phyloP scores from a whole-genome alignment of 1,139 yeast species.

The Taiozyma onychis region DNA sequence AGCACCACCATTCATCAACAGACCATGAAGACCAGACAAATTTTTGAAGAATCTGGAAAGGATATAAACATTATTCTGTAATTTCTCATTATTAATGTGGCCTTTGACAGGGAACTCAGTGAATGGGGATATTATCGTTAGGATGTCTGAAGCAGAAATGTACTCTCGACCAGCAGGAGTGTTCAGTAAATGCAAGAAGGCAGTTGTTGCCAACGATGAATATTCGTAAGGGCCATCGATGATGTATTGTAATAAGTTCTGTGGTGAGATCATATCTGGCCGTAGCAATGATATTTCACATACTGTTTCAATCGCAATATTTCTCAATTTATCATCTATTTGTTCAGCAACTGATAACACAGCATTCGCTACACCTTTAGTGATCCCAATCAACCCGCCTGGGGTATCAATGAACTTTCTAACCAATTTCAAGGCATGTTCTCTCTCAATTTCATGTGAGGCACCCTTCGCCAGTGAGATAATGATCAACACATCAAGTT shows the following conservation, averaged over 20 bases:
- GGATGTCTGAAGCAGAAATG: constrained; percentile 57
- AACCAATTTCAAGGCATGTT: constrained; percentile 71
- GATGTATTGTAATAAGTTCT: constrained; percentile 50
- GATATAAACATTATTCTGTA: constrained; percentile 59
- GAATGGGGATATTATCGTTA: constrained; percentile 59
- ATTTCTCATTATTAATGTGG: constrained; percentile 43
- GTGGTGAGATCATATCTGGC: constrained; percentile 59
- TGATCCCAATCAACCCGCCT: constrained; percentile 50
- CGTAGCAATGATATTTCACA: constrained; percentile 62
- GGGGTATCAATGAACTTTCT: constrained; percentile 56
- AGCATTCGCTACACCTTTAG: constrained; percentile 66
- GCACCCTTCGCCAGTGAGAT: constrained; percentile 56
- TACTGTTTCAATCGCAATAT: constrained; percentile 59
- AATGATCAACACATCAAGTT: constrained; percentile 59
- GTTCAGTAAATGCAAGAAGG: constrained; percentile 57
- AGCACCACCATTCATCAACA: constrained; percentile 52
- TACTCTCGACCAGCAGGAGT: constrained; percentile 49
- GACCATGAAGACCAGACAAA: constrained; percentile 73
- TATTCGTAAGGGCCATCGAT: constrained; percentile 60
- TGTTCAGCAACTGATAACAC: constrained; percentile 67
- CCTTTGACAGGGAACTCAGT: constrained; percentile 47
- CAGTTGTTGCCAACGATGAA: constrained; percentile 48
- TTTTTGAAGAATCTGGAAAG: constrained; percentile 58
- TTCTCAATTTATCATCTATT: constrained; percentile 49
- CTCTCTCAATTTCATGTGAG: constrained; percentile 54